Evolutionary conservation across 2,329 filamentous ascomycete genomes (phyloP).

Genomic region (Nothomitra cinnamomea): DNA sequence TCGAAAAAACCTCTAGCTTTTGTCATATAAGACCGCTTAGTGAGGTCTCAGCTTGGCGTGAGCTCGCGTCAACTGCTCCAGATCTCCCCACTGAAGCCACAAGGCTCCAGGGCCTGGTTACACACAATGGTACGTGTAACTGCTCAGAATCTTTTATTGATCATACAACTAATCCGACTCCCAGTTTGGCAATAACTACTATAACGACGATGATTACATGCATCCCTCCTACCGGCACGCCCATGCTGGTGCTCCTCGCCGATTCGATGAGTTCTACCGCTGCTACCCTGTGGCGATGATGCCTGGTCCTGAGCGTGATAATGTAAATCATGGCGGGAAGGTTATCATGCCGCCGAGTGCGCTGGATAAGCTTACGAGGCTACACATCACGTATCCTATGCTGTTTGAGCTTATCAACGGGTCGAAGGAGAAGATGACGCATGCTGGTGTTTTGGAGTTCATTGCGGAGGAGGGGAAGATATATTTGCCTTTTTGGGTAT

Average conservation of each 20-base stretch:
- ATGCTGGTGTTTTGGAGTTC: conserved; percentile 92
- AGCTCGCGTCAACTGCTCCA: too few relatives aligned
- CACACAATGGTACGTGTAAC: neutral
- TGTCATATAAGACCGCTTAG: too few relatives aligned
- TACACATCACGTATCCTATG: conserved; percentile 95
- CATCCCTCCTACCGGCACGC: conserved; percentile 12
- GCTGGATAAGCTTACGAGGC: conserved; percentile 84
- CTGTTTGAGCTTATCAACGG: conserved; percentile 93
- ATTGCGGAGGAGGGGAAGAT: conserved; percentile 94
- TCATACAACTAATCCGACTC: conserved; percentile 4
- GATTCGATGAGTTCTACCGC: conserved; percentile 97
- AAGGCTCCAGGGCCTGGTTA: neutral
- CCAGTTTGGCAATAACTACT: conserved; percentile 30
- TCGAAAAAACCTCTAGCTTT: too few relatives aligned
- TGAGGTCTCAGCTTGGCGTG: too few relatives aligned
- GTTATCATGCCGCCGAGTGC: conserved; percentile 94
- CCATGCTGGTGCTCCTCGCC: conserved; percentile 35
- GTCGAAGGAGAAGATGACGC: conserved; percentile 60
- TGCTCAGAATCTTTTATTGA: conserved; percentile 1
- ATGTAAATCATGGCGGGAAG: conserved; percentile 93
- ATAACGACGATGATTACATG: conserved; percentile 34
- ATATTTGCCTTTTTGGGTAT: conserved; percentile 87
- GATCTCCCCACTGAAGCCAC: too few relatives aligned
- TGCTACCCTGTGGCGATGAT: conserved; percentile 95
- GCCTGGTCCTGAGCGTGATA: conserved; percentile 70